A percentile compares a stretch with the other conserved stretches of the same genome.
phyloP scores from a whole-genome alignment of 345 rosid genomes.

The Xanthoceras sorbifolium region DNA sequence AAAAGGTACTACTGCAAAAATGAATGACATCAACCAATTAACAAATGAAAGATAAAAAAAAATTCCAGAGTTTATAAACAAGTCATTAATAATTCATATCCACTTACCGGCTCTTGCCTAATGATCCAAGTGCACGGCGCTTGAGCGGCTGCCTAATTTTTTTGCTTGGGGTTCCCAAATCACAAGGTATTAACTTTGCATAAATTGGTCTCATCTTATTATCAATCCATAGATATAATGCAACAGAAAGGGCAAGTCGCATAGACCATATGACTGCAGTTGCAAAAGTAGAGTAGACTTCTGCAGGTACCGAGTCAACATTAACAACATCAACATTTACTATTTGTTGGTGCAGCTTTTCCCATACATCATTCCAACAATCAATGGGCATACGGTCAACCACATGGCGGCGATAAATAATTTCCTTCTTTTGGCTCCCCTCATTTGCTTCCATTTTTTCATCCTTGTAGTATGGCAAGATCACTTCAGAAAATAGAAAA shows the following conservation, averaged over 20 bases:
- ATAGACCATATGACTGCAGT: slow-evolving; percentile 90
- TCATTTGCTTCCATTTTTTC: slow-evolving; percentile 43
- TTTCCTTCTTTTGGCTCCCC: slow-evolving; percentile 53
- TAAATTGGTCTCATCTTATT: slow-evolving; percentile 79
- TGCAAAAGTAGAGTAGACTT: slow-evolving; percentile 79
- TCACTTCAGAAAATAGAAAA: slow-evolving; percentile 50
- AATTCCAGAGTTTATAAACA: neutral
- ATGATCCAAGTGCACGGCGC: slow-evolving; percentile 81
- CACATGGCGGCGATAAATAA: slow-evolving; percentile 77
- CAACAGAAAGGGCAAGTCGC: slow-evolving; percentile 82
- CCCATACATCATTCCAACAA: slow-evolving; percentile 95
- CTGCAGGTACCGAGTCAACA: slow-evolving; percentile 77
- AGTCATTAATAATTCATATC: slow-evolving; percentile 20
- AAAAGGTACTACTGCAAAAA: neutral
- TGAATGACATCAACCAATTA: neutral
- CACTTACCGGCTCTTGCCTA: slow-evolving; percentile 91
- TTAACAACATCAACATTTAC: slow-evolving; percentile 80
- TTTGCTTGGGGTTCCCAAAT: slow-evolving; percentile 72
- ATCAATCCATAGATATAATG: slow-evolving; percentile 79
- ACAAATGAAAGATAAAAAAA: slow-evolving; percentile 9
- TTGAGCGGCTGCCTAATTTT: slow-evolving; percentile 59
- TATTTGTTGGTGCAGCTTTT: slow-evolving; percentile 86
- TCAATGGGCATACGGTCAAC: slow-evolving; percentile 94
- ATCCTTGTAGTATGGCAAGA: slow-evolving; percentile 83
- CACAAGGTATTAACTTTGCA: slow-evolving; percentile 89